Percentiles rank a stretch among this genome's conserved stretches.
phyloP scores from a whole-genome alignment of 2,329 filamentous ascomycete species.

The Sporothrix luriei region DNA sequence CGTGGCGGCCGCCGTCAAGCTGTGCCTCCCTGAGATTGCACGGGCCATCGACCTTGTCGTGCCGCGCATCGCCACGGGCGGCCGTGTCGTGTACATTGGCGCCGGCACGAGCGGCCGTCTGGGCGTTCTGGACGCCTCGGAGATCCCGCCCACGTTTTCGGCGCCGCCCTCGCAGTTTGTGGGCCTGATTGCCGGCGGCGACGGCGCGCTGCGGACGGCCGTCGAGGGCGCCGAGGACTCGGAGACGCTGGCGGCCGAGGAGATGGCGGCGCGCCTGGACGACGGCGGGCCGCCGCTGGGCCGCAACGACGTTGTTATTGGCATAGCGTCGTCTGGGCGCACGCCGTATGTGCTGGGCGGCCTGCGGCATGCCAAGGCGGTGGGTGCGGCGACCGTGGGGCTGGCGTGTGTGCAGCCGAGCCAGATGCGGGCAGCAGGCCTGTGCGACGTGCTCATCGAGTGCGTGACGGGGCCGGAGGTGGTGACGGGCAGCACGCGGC shows the following conservation, averaged over 20 bases:
- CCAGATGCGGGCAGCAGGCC: conserved; percentile 31
- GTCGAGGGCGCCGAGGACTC: conserved; percentile 50
- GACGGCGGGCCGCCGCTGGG: conserved; percentile 38
- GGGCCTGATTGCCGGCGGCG: conserved; percentile 48
- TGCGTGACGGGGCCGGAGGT: conserved; percentile 49
- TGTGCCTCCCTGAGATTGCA: conserved; percentile 43
- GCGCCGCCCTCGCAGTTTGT: conserved; percentile 47
- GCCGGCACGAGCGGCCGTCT: conserved; percentile 48
- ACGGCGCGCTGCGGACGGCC: conserved; percentile 46
- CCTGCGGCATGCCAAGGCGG: conserved; percentile 43
- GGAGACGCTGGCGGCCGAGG: conserved; percentile 40
- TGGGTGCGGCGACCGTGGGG: conserved; percentile 46
- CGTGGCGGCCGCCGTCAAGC: conserved; percentile 41
- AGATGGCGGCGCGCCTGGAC: conserved; percentile 36
- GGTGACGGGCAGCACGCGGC: conserved; percentile 50
- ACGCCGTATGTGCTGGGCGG: conserved; percentile 49
- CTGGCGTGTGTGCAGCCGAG: conserved; percentile 47
- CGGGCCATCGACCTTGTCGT: conserved; percentile 43
- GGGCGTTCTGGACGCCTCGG: conserved; percentile 45
- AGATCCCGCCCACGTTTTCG: conserved; percentile 49
- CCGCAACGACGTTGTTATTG: conserved; percentile 45
- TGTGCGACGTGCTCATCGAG: conserved; percentile 42
- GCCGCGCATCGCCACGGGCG: conserved; percentile 42
- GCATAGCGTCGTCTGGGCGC: conserved; percentile 49
- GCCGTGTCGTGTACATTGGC: conserved; percentile 46